Evolutionary conservation across 768 basidiomycete genomes (phyloP), one percentile per base, ranked within the genome.

Genomic region (Suillus plorans): DNA sequence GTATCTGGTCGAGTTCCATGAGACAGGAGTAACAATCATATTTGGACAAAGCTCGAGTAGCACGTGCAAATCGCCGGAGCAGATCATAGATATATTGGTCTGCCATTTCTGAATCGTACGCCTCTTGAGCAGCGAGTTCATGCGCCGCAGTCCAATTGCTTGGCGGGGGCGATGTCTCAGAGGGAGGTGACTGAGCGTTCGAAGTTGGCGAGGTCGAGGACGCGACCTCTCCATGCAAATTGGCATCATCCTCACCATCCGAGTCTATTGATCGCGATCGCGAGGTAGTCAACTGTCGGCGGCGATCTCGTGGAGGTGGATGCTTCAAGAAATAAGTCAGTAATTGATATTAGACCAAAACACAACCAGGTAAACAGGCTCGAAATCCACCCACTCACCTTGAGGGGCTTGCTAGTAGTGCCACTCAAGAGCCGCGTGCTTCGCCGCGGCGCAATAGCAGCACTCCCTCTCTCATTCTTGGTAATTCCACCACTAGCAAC

Each of bases 21-120:
- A 97, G 74, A 74, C 91, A 93, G 71, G 82, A 81, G 69, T 84
- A 82, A 69, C 89, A 91, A 71, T 94, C 88, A 77, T 92, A 97
- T 70, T 85, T 76, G 28, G 90, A 85, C 71, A 95, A 78, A 37
- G 88, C 85, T 68, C 87, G 82, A n/a, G 86, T 85, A 16, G 95
- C 95, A 61, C 82, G 84, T 12, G 91, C 97, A 75, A 95, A 97
- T 63, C 83, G 83, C 66, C 92, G 86, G 77, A 92, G 85, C 53
- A 96, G 82, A 70, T 89, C 85, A 70, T 95, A 90, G 62, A 97
- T 82, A 77, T 91, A 90, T 70, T 91, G 83, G 62, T 97, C 94
- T 31, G 94, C 94, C 63, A 89, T 80, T 62, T 89, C 88, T 47
- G 79, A 80, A 67, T 89, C 89, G 69, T 89, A 89, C 49, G 85